These are phyloP conservation scores for Pseudogymnoascus sp. DNA, from an alignment of 2,329 filamentous ascomycete species.

Conservation along the genomic window DNA sequence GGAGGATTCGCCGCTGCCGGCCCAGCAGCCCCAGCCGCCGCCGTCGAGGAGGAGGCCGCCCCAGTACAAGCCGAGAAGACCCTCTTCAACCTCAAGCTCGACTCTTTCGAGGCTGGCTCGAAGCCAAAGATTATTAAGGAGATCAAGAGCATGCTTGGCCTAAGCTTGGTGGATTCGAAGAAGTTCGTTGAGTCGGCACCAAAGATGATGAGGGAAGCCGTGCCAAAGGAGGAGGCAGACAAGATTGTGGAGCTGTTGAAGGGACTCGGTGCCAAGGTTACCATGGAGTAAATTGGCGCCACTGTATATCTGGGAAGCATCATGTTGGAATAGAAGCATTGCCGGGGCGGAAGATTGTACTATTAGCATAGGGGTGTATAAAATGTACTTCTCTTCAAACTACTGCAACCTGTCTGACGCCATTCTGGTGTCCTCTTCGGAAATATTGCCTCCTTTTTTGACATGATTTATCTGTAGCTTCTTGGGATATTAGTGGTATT, in stretches of 20 bases:
- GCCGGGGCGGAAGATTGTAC: constrained; percentile 24
- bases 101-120: constrained; percentile 75
- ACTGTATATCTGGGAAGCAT: constrained; percentile 4
- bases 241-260: constrained; percentile 97
- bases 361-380: constrained; percentile 30
- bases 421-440: background rate
- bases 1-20: constrained; percentile 71
- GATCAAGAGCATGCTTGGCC: constrained; percentile 88
- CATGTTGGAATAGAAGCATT: constrained; percentile 15
- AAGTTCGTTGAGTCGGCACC: constrained; percentile 99
- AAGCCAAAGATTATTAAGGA: constrained; percentile 99
- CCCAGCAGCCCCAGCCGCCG: constrained; percentile 54
- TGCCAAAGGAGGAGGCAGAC: constrained; percentile 97
- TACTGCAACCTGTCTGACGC: background rate
- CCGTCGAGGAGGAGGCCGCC: constrained; percentile 79
- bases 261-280: constrained; percentile 78
- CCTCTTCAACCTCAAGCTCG: constrained; percentile 91
- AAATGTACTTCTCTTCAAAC: constrained; percentile 21
- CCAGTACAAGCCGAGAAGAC: constrained; percentile 91
- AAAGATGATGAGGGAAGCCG: constrained; percentile 98
- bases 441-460: background rate
- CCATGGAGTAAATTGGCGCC: constrained; percentile 57
- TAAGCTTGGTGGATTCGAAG: constrained; percentile 98
- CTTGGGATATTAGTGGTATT: background rate
- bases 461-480: background rate